phyloP scores from a whole-genome alignment of 1,284 basidiomycete species.

The Puccinia triticina region DNA sequence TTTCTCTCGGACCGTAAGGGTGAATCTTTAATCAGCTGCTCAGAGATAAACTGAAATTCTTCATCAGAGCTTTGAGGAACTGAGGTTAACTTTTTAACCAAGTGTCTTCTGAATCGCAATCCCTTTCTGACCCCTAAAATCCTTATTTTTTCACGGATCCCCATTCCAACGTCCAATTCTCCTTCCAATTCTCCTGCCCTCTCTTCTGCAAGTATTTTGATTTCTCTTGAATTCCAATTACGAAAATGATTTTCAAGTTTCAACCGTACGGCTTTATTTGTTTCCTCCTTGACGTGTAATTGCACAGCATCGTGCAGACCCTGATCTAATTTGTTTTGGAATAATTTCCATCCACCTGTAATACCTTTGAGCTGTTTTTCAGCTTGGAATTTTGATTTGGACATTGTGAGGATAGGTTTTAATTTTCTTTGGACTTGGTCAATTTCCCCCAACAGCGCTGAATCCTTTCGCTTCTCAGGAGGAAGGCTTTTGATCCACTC shows the following conservation, averaged over 20 bases:
- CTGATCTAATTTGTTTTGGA: neutral
- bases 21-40: neutral
- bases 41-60: constrained; percentile 12
- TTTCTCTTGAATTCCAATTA: neutral
- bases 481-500: neutral
- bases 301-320: neutral
- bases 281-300: neutral
- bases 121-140: no score
- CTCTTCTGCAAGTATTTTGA: neutral
- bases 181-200: neutral
- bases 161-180: no score
- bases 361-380: neutral
- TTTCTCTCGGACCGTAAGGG: neutral
- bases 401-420: neutral
- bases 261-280: neutral
- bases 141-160: neutral
- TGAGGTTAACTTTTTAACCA: neutral
- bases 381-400: neutral
- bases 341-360: neutral
- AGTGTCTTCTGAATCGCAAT: neutral
- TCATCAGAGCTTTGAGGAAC: neutral
- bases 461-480: neutral
- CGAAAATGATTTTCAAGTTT: neutral
- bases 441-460: neutral
- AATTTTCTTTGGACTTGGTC: neutral